These are phyloP conservation scores for Clarireedia homoeocarpa DNA, from an alignment of 2,329 filamentous ascomycete species.

Conservation along the genomic window DNA sequence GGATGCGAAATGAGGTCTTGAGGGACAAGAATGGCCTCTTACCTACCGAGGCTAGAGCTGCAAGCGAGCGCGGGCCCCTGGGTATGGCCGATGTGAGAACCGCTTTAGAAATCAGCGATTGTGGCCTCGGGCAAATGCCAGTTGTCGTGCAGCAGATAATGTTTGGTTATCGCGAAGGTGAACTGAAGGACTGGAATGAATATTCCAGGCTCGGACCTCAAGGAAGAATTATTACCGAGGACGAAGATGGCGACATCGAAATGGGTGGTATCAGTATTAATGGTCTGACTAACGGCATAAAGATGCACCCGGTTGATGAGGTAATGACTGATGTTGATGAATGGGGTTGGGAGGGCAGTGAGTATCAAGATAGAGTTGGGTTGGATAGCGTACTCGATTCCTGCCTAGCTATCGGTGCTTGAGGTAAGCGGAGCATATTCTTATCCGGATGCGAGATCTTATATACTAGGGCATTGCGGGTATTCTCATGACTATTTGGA, in stretches of 20 bases:
- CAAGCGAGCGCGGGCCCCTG: constrained; percentile 62
- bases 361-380: constrained; percentile 40
- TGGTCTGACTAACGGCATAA: constrained; percentile 8
- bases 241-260: constrained; percentile 30
- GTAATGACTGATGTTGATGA: constrained; percentile 51
- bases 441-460: constrained; percentile 16
- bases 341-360: constrained; percentile 55
- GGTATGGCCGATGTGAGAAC: constrained; percentile 73
- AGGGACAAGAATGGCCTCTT: constrained; percentile 71
- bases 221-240: constrained; percentile 28
- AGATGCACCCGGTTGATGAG: constrained; percentile 40
- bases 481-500: not conserved
- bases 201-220: constrained; percentile 37
- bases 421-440: constrained; percentile 3
- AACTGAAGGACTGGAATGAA: constrained; percentile 59
- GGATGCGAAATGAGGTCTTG: constrained; percentile 63
- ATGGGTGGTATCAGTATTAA: constrained; percentile 34
- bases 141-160: constrained; percentile 63
- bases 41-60: constrained; percentile 72
- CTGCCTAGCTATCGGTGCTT: constrained; percentile 27
- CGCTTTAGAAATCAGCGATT: constrained; percentile 67
- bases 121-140: constrained; percentile 69
- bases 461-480: constrained; percentile 14
- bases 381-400: constrained; percentile 46
- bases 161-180: constrained; percentile 66